These are phyloP conservation scores for Pseudoturritis turrita DNA, from an alignment of 345 rosid species.

Conservation along the genomic window DNA sequence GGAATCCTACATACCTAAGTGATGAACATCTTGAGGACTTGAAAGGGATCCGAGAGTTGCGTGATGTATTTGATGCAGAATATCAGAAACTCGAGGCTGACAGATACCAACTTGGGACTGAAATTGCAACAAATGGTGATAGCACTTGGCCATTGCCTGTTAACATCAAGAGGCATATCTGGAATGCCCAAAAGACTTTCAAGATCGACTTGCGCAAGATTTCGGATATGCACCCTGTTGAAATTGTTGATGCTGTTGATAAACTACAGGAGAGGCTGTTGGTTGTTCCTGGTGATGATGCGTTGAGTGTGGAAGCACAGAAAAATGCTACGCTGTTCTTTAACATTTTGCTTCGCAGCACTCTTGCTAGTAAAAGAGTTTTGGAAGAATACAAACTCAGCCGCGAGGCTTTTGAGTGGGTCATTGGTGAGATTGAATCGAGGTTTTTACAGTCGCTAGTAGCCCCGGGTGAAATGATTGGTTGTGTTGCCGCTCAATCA, in stretches of 20 bases:
- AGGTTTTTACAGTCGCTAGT: constrained; percentile 87
- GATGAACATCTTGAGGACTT: constrained; percentile 86
- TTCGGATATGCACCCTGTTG: constrained; percentile 94
- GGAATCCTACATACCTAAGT: constrained; percentile 83
- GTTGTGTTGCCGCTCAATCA: constrained; percentile 98
- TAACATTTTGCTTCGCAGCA: constrained; percentile 88
- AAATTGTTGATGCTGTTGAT: constrained; percentile 93
- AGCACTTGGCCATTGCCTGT: constrained; percentile 93
- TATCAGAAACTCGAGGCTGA: constrained; percentile 88
- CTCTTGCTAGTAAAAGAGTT: constrained; percentile 95
- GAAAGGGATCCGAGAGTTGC: constrained; percentile 78
- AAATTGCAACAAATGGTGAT: constrained; percentile 93
- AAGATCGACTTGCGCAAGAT: constrained; percentile 69
- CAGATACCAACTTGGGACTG: constrained; percentile 82
- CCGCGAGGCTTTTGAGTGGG: constrained; percentile 98
- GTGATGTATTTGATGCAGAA: constrained; percentile 93
- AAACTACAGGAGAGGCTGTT: constrained; percentile 90
- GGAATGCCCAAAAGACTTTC: constrained; percentile 98
- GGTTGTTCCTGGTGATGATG: constrained; percentile 94
- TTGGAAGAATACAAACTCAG: constrained; percentile 92
- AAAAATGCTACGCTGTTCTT: constrained; percentile 98
- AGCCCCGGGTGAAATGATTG: constrained; percentile 99
- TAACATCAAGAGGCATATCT: constrained; percentile 87
- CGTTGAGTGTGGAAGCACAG: constrained; percentile 93
- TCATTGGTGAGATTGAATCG: constrained; percentile 93